A percentile compares a stretch with the other conserved stretches of the same genome.
Conservation (phyloP, 352 stramenopile genomes). For the Globisporangium cederbergense region DNA sequence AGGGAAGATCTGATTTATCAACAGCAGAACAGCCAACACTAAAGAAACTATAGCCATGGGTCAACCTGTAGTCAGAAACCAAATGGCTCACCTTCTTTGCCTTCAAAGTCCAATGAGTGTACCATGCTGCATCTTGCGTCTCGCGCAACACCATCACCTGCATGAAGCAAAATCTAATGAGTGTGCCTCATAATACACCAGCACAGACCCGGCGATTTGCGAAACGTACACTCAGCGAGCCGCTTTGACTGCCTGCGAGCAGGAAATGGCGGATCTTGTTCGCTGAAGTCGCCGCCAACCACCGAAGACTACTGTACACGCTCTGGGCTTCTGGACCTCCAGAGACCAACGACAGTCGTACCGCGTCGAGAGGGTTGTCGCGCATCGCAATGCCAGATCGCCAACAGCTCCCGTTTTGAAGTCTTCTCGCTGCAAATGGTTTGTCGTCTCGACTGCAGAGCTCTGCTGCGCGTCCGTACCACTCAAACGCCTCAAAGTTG, state of each 20-base stretch:
- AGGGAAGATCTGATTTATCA: constrained; percentile 32
- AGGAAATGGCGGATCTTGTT: constrained; percentile 22
- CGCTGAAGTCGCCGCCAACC: constrained; percentile 10
- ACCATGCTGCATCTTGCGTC: neutral
- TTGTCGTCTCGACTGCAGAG: neutral
- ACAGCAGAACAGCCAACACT: neutral
- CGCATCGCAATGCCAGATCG: constrained; percentile 28
- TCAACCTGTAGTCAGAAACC: neutral
- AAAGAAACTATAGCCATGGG: neutral
- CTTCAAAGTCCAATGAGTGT: constrained; percentile 4
- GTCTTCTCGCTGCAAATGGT: constrained; percentile 21
- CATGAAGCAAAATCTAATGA: neutral
- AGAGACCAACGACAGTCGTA: constrained; percentile 27
- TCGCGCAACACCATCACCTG: neutral
- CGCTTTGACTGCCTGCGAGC: constrained; percentile 31
- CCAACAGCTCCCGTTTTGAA: constrained; percentile 24
- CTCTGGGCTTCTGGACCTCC: constrained; percentile 14
- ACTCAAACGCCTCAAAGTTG: constrained; percentile 29
- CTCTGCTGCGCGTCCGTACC: neutral
- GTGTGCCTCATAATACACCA: neutral
- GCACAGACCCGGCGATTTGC: neutral
- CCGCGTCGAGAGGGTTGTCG: constrained; percentile 34
- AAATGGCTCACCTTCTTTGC: constrained; percentile 7
- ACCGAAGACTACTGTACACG: constrained; percentile 23
- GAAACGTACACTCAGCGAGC: constrained; percentile 32